phyloP scores from a whole-genome alignment of 495 filamentous ascomycete genomes.

The Hypomontagnella submonticulosa region DNA sequence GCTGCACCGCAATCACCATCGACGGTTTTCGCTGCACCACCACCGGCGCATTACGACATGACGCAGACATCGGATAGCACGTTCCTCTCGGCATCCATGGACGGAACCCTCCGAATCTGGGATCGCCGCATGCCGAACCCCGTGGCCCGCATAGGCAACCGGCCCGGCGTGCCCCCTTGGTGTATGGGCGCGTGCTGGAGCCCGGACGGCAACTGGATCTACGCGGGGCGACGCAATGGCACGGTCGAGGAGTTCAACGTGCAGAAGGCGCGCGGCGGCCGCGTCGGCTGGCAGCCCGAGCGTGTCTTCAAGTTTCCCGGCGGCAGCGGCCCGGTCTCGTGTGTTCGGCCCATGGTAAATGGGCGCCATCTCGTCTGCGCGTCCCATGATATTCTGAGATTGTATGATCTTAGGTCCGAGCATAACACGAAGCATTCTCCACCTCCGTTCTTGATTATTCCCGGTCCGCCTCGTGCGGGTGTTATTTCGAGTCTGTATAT shows the following conservation, averaged over 20 bases:
- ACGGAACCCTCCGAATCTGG: slow-evolving; percentile 92
- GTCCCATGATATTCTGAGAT: slow-evolving; percentile 90
- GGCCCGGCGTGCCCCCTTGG: slow-evolving; percentile 85
- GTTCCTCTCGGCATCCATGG: slow-evolving; percentile 87
- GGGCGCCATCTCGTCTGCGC: slow-evolving; percentile 93
- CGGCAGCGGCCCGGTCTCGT: slow-evolving; percentile 88
- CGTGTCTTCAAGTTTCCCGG: slow-evolving; percentile 90
- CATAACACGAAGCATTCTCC: slow-evolving; percentile 74
- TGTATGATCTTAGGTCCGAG: slow-evolving; percentile 86
- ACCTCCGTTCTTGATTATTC: slow-evolving; percentile 93
- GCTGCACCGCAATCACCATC: slow-evolving; percentile 45
- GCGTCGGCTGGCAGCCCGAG: slow-evolving; percentile 66
- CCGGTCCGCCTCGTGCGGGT: slow-evolving; percentile 87
- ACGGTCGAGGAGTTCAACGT: slow-evolving; percentile 95
- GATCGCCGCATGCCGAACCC: slow-evolving; percentile 82
- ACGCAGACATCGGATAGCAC: slow-evolving; percentile 70
- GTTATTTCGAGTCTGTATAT: slow-evolving; percentile 86
- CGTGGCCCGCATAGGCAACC: slow-evolving; percentile 78
- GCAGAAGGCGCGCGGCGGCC: slow-evolving; percentile 74
- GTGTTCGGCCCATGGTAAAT: slow-evolving; percentile 90
- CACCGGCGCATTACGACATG: slow-evolving; percentile 49
- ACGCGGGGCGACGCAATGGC: slow-evolving; percentile 90
- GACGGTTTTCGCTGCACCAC: slow-evolving; percentile 44
- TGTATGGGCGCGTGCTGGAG: slow-evolving; percentile 99
- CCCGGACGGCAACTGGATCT: slow-evolving; percentile 94